Evolutionary conservation across 371 early-diverging fungal species (phyloP).

Genomic region (Polyrhizophydium stewartii): DNA sequence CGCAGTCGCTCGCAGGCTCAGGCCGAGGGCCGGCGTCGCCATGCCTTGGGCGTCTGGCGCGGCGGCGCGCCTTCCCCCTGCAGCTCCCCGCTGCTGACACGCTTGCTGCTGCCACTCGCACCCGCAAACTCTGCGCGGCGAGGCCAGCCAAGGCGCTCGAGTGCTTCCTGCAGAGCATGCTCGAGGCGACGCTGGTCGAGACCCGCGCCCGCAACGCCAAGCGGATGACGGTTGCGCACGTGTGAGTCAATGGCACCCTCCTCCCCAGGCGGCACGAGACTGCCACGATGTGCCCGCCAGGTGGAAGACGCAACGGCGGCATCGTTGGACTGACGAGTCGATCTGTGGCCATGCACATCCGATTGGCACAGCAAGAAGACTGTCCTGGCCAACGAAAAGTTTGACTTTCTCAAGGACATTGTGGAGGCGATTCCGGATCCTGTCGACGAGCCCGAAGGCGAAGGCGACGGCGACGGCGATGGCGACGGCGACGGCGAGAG

Average conservation of each 20-base stretch:
- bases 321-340: background rate
- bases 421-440: constrained; percentile 87
- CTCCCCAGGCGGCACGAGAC: background rate
- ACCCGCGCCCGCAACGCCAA: constrained; percentile 74
- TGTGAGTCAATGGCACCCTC: constrained; percentile 52
- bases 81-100: too few relatives aligned
- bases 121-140: too few relatives aligned
- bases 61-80: too few relatives aligned
- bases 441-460: constrained; percentile 19
- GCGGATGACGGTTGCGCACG: constrained; percentile 76
- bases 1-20: too few relatives aligned
- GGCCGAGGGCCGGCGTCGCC: too few relatives aligned
- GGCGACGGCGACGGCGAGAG: background rate
- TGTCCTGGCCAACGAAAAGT: constrained; percentile 78
- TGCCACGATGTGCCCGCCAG: background rate
- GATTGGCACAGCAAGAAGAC: constrained; percentile 67
- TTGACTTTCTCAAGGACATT: constrained; percentile 89
- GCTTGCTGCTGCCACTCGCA: too few relatives aligned
- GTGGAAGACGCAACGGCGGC: background rate
- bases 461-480: constrained; percentile 14
- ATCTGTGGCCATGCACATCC: background rate
- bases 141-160: constrained; percentile 84
- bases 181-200: constrained; percentile 82
- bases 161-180: constrained; percentile 86
- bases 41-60: too few relatives aligned